These are phyloP conservation scores for Nemania abortiva DNA, from an alignment of 2,329 filamentous ascomycete species.

Conservation along the genomic window DNA sequence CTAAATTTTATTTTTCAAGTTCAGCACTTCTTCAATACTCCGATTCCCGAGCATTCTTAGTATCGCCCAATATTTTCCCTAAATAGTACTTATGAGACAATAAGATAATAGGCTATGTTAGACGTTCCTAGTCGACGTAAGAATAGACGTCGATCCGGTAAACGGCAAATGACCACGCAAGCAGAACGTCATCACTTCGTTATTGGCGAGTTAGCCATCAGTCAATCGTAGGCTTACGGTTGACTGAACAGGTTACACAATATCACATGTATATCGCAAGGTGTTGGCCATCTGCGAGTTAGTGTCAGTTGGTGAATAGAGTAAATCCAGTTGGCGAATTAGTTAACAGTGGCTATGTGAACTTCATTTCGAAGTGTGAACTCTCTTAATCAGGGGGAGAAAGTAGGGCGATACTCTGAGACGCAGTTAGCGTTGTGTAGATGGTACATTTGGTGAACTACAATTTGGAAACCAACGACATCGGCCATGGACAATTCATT, in stretches of 20 bases:
- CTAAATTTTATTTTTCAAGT: not conserved
- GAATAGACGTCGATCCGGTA: not conserved
- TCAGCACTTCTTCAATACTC: not conserved
- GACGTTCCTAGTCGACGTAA: not conserved
- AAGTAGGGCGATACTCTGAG: not conserved
- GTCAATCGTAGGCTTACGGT: not conserved
- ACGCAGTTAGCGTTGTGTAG: not conserved
- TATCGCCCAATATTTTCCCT: not conserved
- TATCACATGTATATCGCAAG: not conserved
- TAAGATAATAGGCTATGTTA: not conserved
- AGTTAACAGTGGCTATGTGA: not conserved
- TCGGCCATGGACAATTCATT: not conserved
- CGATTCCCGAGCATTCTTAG: not conserved
- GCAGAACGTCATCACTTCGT: conserved; percentile 1
- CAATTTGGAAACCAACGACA: not conserved
- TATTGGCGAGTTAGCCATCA: not conserved
- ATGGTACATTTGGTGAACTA: not conserved
- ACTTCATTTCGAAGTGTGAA: not conserved
- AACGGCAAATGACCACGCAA: not conserved
- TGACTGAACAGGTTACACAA: not conserved
- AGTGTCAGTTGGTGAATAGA: not conserved
- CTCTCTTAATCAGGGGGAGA: not conserved
- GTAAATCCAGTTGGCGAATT: not conserved
- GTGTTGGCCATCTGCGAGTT: not conserved
- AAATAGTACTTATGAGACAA: not conserved